Percentiles rank a stretch among this genome's conserved stretches.
phyloP scores from a whole-genome alignment of 2,329 filamentous ascomycete genomes.

The Escovopsis sp. region DNA sequence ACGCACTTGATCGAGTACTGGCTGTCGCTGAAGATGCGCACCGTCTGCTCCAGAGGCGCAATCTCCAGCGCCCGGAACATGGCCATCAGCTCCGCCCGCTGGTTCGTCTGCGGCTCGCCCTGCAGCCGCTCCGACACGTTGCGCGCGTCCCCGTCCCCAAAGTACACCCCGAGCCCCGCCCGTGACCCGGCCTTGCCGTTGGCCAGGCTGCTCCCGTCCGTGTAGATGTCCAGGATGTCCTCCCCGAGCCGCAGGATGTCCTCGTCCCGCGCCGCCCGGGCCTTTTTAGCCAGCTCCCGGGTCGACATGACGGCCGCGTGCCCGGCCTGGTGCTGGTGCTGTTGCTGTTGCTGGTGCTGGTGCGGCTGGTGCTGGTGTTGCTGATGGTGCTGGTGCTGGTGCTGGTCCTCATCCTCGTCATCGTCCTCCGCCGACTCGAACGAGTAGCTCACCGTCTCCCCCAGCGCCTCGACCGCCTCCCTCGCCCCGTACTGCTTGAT shows the following conservation, averaged over 20 bases:
- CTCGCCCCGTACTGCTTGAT: constrained; percentile 38
- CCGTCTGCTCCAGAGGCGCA: constrained; percentile 48
- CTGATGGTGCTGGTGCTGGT: neutral
- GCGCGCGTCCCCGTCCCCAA: constrained; percentile 40
- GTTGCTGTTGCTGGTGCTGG: too few relatives aligned
- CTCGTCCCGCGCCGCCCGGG: constrained; percentile 12
- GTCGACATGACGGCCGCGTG: constrained; percentile 2
- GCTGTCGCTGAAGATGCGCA: constrained; percentile 78
- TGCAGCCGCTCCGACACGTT: constrained; percentile 62
- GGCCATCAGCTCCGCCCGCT: constrained; percentile 87
- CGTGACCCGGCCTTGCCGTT: constrained; percentile 42
- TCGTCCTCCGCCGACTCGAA: constrained; percentile 5
- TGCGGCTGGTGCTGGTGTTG: too few relatives aligned
- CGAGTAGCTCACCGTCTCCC: constrained; percentile 10
- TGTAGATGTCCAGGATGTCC: constrained; percentile 33
- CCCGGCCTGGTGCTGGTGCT: too few relatives aligned
- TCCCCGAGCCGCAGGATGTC: constrained; percentile 4
- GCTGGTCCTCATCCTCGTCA: neutral
- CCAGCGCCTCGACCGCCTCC: constrained; percentile 27
- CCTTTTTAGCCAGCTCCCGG: constrained; percentile 12
- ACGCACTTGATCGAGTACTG: constrained; percentile 83
- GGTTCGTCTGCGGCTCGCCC: constrained; percentile 74
- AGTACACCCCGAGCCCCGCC: constrained; percentile 51
- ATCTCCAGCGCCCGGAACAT: constrained; percentile 72
- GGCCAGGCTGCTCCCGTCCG: constrained; percentile 45